Evolutionary conservation across 495 filamentous ascomycete species (phyloP).

Genomic region (Collariella sp.): DNA sequence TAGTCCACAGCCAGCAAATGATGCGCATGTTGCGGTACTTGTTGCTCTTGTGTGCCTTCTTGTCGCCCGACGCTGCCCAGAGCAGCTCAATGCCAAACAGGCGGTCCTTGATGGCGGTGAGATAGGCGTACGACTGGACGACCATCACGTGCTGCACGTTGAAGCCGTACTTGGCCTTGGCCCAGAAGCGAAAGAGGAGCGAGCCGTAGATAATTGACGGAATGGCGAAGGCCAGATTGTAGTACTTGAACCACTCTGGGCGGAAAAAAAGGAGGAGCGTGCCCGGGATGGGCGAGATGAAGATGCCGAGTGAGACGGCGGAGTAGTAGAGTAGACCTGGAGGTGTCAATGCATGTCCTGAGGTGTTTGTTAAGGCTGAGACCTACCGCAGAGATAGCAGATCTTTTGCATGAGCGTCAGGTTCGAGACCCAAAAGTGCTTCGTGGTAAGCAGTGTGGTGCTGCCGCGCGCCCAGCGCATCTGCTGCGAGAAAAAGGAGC

Average conservation of each 20-base stretch:
- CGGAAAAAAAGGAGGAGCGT: constrained; percentile 24
- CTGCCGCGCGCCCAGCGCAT: constrained; percentile 30
- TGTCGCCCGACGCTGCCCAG: constrained; percentile 28
- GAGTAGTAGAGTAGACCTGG: constrained; percentile 29
- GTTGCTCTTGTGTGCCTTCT: constrained; percentile 29
- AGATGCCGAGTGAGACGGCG: constrained; percentile 27
- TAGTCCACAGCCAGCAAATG: constrained; percentile 25
- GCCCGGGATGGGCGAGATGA: constrained; percentile 29
- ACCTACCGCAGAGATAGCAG: constrained; percentile 26
- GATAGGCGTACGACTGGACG: constrained; percentile 28
- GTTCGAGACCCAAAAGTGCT: constrained; percentile 26
- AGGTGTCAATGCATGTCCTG: neutral
- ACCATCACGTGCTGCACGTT: constrained; percentile 32
- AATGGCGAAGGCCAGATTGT: constrained; percentile 29
- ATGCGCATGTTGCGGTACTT: constrained; percentile 29
- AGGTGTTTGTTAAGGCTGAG: neutral
- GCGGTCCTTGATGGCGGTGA: constrained; percentile 29
- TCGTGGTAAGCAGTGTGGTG: constrained; percentile 26
- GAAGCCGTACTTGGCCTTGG: constrained; percentile 28
- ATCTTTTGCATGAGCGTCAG: constrained; percentile 26
- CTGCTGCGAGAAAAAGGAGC: constrained; percentile 30
- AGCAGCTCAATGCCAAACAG: constrained; percentile 28
- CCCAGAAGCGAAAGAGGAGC: constrained; percentile 24
- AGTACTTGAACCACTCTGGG: constrained; percentile 29
- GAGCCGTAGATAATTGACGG: constrained; percentile 27